phyloP scores from a whole-genome alignment of 2,329 filamentous ascomycete species.

The Camillea tinctor region DNA sequence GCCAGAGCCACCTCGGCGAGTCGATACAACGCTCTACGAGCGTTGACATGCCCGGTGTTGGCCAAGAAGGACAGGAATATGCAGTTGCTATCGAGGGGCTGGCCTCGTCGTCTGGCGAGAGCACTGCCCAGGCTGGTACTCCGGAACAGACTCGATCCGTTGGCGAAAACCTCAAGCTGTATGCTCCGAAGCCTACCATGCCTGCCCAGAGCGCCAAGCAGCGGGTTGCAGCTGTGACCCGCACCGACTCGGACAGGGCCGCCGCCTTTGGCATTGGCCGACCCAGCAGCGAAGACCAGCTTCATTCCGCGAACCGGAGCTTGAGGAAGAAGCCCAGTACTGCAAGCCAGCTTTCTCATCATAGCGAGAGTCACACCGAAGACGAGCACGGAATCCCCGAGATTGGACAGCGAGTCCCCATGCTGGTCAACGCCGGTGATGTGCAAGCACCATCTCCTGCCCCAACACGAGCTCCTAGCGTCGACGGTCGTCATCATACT shows the following conservation, averaged over 20 bases:
- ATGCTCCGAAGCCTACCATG: constrained; percentile 85
- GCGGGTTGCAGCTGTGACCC: constrained; percentile 79
- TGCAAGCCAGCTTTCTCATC: constrained; percentile 48
- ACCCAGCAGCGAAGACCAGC: constrained; percentile 54
- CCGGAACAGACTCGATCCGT: constrained; percentile 77
- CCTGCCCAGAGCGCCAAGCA: constrained; percentile 79
- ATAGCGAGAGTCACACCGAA: constrained; percentile 51
- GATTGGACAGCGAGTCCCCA: constrained; percentile 88
- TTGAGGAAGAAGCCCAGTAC: constrained; percentile 64
- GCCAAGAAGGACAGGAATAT: constrained; percentile 89
- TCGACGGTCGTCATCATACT: constrained; percentile 56
- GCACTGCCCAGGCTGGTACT: constrained; percentile 38
- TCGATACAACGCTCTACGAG: constrained; percentile 65
- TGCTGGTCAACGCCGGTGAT: constrained; percentile 89
- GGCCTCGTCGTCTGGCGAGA: constrained; percentile 40
- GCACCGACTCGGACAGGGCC: constrained; percentile 85
- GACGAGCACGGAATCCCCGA: constrained; percentile 89
- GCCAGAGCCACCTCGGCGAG: constrained; percentile 39
- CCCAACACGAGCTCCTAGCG: constrained; percentile 49
- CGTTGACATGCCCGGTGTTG: constrained; percentile 79
- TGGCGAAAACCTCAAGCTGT: constrained; percentile 77
- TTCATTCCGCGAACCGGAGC: constrained; percentile 45
- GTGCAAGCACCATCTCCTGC: constrained; percentile 91
- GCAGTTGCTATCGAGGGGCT: constrained; percentile 55
- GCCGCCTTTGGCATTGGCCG: constrained; percentile 82